Conservation (phyloP, 2,329 filamentous ascomycete species). For the Byssothecium circinans region DNA sequence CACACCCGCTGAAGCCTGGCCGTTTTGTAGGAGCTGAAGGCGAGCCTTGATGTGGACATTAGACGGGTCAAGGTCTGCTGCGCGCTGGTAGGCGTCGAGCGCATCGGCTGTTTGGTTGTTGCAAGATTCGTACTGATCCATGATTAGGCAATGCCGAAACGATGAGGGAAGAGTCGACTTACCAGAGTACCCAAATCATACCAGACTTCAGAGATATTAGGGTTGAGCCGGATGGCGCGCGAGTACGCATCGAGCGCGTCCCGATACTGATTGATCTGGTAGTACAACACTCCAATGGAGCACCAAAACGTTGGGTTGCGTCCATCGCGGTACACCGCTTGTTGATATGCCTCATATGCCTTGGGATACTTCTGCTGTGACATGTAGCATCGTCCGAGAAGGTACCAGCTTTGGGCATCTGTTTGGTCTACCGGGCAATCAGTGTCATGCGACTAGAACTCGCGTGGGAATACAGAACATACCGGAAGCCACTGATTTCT, state of each 20-base stretch:
- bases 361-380: conserved; percentile 98
- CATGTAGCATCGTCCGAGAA: conserved; percentile 98
- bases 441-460: conserved; percentile 17
- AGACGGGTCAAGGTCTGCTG: conserved; percentile 86
- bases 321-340: conserved; percentile 96
- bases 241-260: conserved; percentile 98
- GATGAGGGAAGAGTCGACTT: conserved; percentile 48
- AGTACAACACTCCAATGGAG: conserved; percentile 97
- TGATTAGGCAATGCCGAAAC: conserved; percentile 15
- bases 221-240: conserved; percentile 91
- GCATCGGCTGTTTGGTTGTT: conserved; percentile 98
- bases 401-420: conserved; percentile 98
- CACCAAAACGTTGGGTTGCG: conserved; percentile 99
- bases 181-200: conserved; percentile 96
- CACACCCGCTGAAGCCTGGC: conserved; percentile 69
- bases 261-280: conserved; percentile 99
- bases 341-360: conserved; percentile 97
- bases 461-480: conserved; percentile 42
- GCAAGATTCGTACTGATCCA: conserved; percentile 84
- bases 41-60: conserved; percentile 97
- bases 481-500: conserved; percentile 95
- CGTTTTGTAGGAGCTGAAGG: conserved; percentile 82
- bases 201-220: conserved; percentile 99
- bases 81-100: conserved; percentile 90
- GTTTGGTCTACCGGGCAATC: conserved; percentile 67